Conservation (phyloP, 345 rosid genomes). For the Eucalyptus pauciflora region DNA sequence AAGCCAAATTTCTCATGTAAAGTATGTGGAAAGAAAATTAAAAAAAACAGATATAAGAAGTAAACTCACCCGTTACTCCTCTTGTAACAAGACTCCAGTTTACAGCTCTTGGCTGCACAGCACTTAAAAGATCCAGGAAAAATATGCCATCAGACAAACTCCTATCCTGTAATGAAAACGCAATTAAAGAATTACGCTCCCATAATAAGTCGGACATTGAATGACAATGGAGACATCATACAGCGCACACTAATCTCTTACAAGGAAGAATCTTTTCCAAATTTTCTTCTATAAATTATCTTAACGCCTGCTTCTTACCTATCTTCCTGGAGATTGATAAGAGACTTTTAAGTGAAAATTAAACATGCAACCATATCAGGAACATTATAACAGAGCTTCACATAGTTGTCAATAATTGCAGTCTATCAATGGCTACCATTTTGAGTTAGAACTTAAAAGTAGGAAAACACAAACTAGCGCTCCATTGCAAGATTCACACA, state of each 20-base stretch:
- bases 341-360: background rate
- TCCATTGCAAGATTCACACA: background rate
- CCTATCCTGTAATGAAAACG: conserved; percentile 50
- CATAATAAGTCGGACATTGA: background rate
- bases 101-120: conserved; percentile 84
- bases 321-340: background rate
- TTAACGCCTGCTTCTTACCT: background rate
- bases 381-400: background rate
- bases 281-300: background rate
- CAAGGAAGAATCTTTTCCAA: background rate
- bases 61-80: conserved; percentile 56
- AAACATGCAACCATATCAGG: background rate
- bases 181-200: background rate
- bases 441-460: background rate
- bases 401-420: background rate
- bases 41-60: background rate
- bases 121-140: conserved; percentile 83
- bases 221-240: background rate
- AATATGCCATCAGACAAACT: conserved; percentile 80
- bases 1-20: background rate
- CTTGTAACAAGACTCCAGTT: conserved; percentile 95
- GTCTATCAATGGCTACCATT: background rate
- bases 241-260: background rate
- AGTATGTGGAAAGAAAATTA: background rate
- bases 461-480: background rate